Evolutionary conservation across 306 rosid species (phyloP), one percentile per base, ranked within the genome.

Genomic region (Prunus campanulata): DNA sequence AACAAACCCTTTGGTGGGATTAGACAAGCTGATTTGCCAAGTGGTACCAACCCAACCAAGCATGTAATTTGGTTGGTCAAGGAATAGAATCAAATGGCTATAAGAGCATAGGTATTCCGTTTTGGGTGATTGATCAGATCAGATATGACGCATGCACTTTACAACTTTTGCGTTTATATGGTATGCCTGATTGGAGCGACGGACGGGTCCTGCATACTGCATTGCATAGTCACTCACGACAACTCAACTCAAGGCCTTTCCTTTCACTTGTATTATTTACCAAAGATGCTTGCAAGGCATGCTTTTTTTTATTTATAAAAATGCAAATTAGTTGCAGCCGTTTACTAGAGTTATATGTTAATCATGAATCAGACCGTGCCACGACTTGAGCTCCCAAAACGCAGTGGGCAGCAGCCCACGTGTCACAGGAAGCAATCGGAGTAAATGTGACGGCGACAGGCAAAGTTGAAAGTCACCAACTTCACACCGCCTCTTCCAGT

Each of bases 401-500:
- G 11, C 3, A 29, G 63, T 10, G 52, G 57, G 22, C 10, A 35
- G n/a, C 11, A 48, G 30, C 39, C 72, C 79, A 68, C 74, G 51
- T 66, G 81, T 72, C 65, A 22, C 3, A 42, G 72, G 32, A 29
- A 73, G 61, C 78, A 72, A n/a, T 22, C 49, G 63, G 72, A 76
- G 86, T 85, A 54, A 76, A 74, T 71, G 42, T 12, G 86, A 75
- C 71, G 72, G 84, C 74, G 83, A 86, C 78, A 29, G 51, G 72
- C 22, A 69, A 76, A 8, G 74, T 68, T 42, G 68, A 77, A 77
- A 77, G 65, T 71, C 70, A 70, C 61, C 56, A 11, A 25, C 29
- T 63, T 44, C 25, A 10, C 51, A 74, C 19, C 30, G 71, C 71
- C 80, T 60, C 73, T 16, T 8, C 69, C 61, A 35, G 42, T 24